phyloP scores from a whole-genome alignment of 2,329 filamentous ascomycete genomes.

The Aspergillus flavus region DNA sequence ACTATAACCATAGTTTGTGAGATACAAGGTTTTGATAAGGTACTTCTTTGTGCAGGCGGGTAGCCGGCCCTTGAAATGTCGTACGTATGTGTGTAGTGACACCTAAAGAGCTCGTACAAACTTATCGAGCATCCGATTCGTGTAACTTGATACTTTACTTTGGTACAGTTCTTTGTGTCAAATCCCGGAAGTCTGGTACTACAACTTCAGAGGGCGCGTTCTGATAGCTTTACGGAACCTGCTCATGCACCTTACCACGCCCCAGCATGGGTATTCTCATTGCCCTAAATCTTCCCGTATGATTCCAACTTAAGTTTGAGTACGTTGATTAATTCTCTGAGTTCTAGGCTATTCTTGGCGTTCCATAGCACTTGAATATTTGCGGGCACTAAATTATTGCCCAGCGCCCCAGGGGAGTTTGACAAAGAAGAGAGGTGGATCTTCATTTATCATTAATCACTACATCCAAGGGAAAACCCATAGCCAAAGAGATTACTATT shows the following conservation, averaged over 20 bases:
- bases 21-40: too few relatives aligned
- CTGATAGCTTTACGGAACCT: too few relatives aligned
- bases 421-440: not conserved
- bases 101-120: too few relatives aligned
- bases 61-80: not conserved
- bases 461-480: not conserved
- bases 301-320: not conserved
- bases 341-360: not conserved
- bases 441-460: not conserved
- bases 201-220: too few relatives aligned
- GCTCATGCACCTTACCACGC: not conserved
- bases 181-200: too few relatives aligned
- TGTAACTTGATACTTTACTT: too few relatives aligned
- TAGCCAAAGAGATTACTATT: accelerated
- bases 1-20: not conserved
- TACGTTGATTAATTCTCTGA: not conserved
- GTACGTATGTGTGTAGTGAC: too few relatives aligned
- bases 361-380: not conserved
- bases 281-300: not conserved
- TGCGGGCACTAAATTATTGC: not conserved
- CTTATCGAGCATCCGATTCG: too few relatives aligned
- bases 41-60: not conserved
- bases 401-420: too few relatives aligned
- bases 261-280: not conserved
- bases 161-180: too few relatives aligned